Percentiles rank a stretch among this genome's conserved stretches.
Evolutionary conservation across 495 filamentous ascomycete genomes (phyloP).

Genomic region (Neurospora hispaniola): DNA sequence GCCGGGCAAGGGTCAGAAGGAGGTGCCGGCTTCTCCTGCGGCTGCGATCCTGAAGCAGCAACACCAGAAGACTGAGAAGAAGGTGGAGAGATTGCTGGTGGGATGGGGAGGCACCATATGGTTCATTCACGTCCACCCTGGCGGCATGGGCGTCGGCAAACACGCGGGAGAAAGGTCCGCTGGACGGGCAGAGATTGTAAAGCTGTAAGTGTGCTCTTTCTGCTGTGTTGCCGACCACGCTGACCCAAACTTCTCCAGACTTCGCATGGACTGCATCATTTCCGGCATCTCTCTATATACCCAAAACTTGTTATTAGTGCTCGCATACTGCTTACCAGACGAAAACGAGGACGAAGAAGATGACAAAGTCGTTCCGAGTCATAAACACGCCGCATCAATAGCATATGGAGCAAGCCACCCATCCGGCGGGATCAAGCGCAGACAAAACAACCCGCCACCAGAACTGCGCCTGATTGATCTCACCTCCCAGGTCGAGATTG

Average conservation of each 20-base stretch:
- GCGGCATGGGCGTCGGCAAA: conserved; percentile 55
- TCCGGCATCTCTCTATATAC: conserved; percentile 96
- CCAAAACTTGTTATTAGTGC: conserved; percentile 75
- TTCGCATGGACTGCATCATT: conserved; percentile 92
- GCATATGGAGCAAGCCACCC: conserved; percentile 41
- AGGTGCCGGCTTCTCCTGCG: conserved; percentile 29
- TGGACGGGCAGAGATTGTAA: conserved; percentile 78
- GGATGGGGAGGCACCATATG: conserved; percentile 95
- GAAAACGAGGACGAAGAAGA: conserved; percentile 45
- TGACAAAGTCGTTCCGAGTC: conserved; percentile 12
- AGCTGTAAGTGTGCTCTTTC: conserved; percentile 53
- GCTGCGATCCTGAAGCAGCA: conserved; percentile 35
- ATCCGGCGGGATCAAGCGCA: conserved; percentile 49
- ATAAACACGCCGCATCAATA: conserved; percentile 27
- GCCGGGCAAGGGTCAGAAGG: conserved; percentile 27
- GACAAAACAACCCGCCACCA: conserved; percentile 67
- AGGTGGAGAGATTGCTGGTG: conserved; percentile 70
- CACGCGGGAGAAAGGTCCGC: conserved; percentile 59
- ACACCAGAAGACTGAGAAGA: conserved; percentile 31
- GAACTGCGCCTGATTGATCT: conserved; percentile 88
- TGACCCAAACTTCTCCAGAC: conserved; percentile 40
- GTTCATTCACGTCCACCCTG: conserved; percentile 84
- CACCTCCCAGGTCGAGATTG: conserved; percentile 61
- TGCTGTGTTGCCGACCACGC: background rate
- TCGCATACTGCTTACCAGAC: conserved; percentile 72